Base-by-base conservation (phyloP, 2,329 filamentous ascomycete genomes). In the Magnaporthiopsis incrustans region DNA sequence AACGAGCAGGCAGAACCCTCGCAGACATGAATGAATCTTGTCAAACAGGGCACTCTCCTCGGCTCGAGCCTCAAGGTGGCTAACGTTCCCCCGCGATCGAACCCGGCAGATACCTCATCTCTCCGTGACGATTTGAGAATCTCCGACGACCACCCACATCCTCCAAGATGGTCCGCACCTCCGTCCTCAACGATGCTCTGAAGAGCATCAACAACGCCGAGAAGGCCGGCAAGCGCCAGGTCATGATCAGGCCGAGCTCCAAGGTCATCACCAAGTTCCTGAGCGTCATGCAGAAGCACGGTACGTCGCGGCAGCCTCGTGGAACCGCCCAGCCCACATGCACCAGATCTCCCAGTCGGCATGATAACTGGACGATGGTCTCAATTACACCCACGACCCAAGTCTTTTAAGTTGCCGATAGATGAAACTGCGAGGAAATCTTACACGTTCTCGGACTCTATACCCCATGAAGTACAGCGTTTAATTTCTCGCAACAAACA, bases 361-460 rank as follows among this genome's bases (percentile, higher is more conserved):
- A 90, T 97, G 92, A 98, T 98, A 98, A 98, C 95, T 99, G 97
- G 94, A 91, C 89, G 89, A 92, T 87, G 87, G 89, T 94, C 89
- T 89, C 87, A 86, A 85, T 78, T 79, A 70, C 71, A 71, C 78
- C 83, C 80, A 97, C 92, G 91, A 89, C 88, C 85, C 89, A 88
- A 92, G 94, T 92, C 93, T 92, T 99, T 98, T 99, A 98, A 98
- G 88, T 96, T 88, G 87, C 92, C 94, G 95, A 96, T 90, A 99
- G 81, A 99, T 95, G 79, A 82, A 76, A 79, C 78, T 79, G 86
- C 89, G 89, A 89, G 88, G 88, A 86, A 89, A 89, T 94, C 92
- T 97, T 96, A 97, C 92, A 97, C 90, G 89, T 96, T 92, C 87
- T 89, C 89, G 84, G 86, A 90, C 82, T 82, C 78, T 59, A 3